phyloP scores from a whole-genome alignment of 495 filamentous ascomycete species.

The Penicillium verhagenii region DNA sequence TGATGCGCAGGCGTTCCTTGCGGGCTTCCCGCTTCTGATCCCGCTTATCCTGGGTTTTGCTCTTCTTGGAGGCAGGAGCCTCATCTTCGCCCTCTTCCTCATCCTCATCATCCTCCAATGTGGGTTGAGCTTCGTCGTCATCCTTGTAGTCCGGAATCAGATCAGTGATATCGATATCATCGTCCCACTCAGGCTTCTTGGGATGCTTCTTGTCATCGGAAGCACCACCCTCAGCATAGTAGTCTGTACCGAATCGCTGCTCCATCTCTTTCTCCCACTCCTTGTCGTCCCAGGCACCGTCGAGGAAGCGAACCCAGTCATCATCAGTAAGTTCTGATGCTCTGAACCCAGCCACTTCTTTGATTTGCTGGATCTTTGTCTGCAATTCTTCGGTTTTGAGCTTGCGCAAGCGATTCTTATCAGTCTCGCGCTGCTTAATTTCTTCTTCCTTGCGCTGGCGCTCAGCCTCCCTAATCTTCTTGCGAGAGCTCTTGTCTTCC shows the following conservation, averaged over 20 bases:
- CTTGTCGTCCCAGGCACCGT: constrained; percentile 80
- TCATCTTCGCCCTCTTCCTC: constrained; percentile 52
- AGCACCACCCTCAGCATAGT: constrained; percentile 68
- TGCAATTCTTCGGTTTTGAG: constrained; percentile 87
- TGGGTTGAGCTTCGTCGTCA: constrained; percentile 55
- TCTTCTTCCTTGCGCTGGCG: constrained; percentile 74
- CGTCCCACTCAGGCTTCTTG: constrained; percentile 94
- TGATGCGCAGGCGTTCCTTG: constrained; percentile 77
- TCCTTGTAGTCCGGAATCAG: constrained; percentile 81
- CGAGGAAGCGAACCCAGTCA: constrained; percentile 78
- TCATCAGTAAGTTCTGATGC: constrained; percentile 65
- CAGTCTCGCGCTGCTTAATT: constrained; percentile 71
- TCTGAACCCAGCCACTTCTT: constrained; percentile 76
- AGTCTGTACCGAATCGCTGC: constrained; percentile 80
- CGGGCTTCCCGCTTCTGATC: constrained; percentile 73
- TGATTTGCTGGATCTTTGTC: constrained; percentile 76
- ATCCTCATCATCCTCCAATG: constrained; percentile 53
- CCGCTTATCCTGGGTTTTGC: constrained; percentile 61
- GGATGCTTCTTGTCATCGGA: constrained; percentile 55
- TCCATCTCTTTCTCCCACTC: constrained; percentile 88
- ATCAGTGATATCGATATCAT: constrained; percentile 95
- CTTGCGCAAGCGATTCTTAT: constrained; percentile 78
- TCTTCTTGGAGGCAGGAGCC: constrained; percentile 50
- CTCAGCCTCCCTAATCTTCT: constrained; percentile 74
- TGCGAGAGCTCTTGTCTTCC: constrained; percentile 72